A percentile compares a stretch with the other conserved stretches of the same genome.
Conservation (phyloP, 768 basidiomycete species). For the Mycena rebaudengoi region DNA sequence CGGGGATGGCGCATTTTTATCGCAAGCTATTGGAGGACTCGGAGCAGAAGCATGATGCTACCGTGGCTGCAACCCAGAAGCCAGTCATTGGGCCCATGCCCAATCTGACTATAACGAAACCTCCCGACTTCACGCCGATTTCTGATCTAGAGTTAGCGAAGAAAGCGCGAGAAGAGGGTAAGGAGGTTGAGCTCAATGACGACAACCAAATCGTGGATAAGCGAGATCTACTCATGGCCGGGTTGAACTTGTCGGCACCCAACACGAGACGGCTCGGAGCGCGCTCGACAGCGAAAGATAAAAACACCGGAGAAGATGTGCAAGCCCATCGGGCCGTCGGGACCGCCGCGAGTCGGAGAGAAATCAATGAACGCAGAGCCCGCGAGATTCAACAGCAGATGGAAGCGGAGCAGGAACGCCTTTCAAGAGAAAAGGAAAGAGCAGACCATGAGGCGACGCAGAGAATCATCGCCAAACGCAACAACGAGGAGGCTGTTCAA, state of each 20-base stretch:
- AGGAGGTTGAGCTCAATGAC: constrained; percentile 93
- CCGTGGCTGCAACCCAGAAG: constrained; percentile 79
- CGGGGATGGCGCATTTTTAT: constrained; percentile 90
- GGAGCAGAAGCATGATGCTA: constrained; percentile 85
- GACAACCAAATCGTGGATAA: constrained; percentile 98
- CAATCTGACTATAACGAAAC: constrained; percentile 82
- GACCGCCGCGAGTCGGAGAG: constrained; percentile 77
- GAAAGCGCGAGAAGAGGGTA: constrained; percentile 76
- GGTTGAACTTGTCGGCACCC: constrained; percentile 87
- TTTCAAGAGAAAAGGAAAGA: constrained; percentile 61
- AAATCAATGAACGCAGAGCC: constrained; percentile 86
- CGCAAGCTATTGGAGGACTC: constrained; percentile 79
- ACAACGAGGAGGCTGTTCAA: constrained; percentile 76
- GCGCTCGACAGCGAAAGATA: constrained; percentile 36
- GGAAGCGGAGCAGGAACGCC: constrained; percentile 73
- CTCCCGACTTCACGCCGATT: constrained; percentile 64
- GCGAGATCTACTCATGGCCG: constrained; percentile 89
- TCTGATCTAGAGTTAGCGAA: constrained; percentile 82
- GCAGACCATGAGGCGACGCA: constrained; percentile 72
- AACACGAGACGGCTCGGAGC: constrained; percentile 78
- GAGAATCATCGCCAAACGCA: constrained; percentile 75
- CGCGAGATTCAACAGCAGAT: constrained; percentile 83
- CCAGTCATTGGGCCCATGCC: constrained; percentile 65
- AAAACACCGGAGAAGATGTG: constrained; percentile 41
- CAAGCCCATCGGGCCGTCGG: constrained; percentile 82